Percentiles rank a stretch among this genome's conserved stretches.
Evolutionary conservation across 345 rosid species (phyloP).

Genomic region (Heritiera fomes): DNA sequence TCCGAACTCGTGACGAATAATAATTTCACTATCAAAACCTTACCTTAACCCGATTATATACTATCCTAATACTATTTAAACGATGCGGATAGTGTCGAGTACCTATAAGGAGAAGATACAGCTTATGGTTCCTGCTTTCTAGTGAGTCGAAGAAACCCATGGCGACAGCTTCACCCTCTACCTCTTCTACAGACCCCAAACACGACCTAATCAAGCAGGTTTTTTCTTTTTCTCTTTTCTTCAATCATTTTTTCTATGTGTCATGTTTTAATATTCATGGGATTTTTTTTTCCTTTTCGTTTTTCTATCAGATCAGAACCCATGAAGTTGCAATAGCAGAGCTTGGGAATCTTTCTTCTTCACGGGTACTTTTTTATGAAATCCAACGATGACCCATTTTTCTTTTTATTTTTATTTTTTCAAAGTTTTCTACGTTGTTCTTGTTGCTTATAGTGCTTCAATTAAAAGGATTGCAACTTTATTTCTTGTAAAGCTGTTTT

Average conservation of each 20-base stretch:
- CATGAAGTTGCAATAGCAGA: constrained; percentile 55
- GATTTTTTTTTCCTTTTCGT: too few relatives aligned
- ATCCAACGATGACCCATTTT: background rate
- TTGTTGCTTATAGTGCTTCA: background rate
- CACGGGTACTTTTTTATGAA: constrained; percentile 34
- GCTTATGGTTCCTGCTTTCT: background rate
- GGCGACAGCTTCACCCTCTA: constrained; percentile 21
- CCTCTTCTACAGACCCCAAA: constrained; percentile 12
- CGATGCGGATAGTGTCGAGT: too few relatives aligned
- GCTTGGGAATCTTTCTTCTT: constrained; percentile 37
- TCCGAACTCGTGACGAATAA: too few relatives aligned
- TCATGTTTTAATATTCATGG: background rate
- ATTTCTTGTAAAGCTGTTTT: background rate
- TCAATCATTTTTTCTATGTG: background rate
- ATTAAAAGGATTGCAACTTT: too few relatives aligned
- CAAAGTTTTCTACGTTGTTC: background rate
- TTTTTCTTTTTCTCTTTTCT: background rate
- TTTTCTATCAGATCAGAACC: constrained; percentile 37
- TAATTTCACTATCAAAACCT: too few relatives aligned
- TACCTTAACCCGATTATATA: too few relatives aligned
- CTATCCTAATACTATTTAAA: too few relatives aligned
- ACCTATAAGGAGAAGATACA: too few relatives aligned
- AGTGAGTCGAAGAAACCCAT: background rate
- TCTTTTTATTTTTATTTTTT: background rate
- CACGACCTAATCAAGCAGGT: constrained; percentile 29